A percentile compares a stretch with the other conserved stretches of the same genome.
These are phyloP conservation scores for Pelargonium myrrhifolium DNA, from an alignment of 441 rosid species.

Conservation along the genomic window DNA sequence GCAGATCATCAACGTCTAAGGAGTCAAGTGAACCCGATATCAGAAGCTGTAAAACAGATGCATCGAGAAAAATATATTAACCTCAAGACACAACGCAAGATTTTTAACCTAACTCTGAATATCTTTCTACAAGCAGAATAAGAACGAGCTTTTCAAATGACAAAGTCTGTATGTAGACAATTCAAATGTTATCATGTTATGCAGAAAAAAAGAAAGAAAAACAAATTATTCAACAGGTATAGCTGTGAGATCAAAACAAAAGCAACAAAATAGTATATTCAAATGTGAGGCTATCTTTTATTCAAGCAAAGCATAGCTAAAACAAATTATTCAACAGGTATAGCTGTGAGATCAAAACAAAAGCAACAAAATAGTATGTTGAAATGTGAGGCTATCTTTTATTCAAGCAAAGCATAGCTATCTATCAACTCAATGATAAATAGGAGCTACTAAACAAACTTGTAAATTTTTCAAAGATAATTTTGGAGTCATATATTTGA, in stretches of 20 bases:
- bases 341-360: not conserved
- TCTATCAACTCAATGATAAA: no score
- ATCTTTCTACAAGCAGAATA: not conserved
- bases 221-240: not conserved
- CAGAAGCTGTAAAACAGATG: slow-evolving; percentile 54
- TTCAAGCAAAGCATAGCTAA: no score
- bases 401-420: no score
- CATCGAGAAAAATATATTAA: slow-evolving; percentile 1
- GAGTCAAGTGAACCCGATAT: slow-evolving; percentile 95
- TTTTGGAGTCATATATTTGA: not conserved
- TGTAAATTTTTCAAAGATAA: not conserved
- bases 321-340: not conserved
- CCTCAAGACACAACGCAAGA: not conserved
- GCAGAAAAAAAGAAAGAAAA: no score
- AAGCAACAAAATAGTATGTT: not conserved
- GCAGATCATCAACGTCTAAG: slow-evolving; percentile 92
- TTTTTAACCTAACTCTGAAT: not conserved
- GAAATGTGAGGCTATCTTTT: not conserved
- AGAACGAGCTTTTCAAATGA: not conserved
- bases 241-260: not conserved
- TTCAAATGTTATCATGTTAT: not conserved
- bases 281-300: not conserved
- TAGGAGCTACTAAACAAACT: no score
- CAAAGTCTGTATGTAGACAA: not conserved
- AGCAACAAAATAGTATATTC: not conserved